A percentile compares a stretch with the other conserved stretches of the same genome.
These are phyloP conservation scores for Eucalyptus pauciflora DNA, from an alignment of 345 rosid genomes.

Conservation along the genomic window DNA sequence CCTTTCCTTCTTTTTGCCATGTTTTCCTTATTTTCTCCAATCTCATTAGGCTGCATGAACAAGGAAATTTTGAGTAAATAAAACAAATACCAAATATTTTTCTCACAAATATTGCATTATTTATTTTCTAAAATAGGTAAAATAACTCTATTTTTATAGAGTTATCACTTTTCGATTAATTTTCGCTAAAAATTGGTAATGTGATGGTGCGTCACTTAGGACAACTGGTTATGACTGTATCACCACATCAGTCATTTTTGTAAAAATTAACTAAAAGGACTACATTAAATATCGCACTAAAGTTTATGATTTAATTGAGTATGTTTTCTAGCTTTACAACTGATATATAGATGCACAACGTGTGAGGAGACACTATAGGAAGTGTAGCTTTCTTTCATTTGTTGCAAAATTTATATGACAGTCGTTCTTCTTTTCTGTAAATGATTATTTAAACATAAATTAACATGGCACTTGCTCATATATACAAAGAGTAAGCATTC, in stretches of 20 bases:
- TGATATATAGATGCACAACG: too few species aligned
- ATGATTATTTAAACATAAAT: not conserved
- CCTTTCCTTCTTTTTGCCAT: too few species aligned
- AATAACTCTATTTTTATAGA: too few species aligned
- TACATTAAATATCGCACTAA: not conserved
- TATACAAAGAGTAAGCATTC: not conserved
- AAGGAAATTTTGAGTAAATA: too few species aligned
- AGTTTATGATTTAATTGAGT: not conserved
- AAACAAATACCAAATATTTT: too few species aligned
- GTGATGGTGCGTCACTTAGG: not conserved
- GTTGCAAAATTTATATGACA: not conserved
- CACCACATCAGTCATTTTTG: fast-evolving
- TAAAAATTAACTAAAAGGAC: not conserved
- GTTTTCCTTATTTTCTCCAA: too few species aligned
- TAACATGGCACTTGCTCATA: not conserved
- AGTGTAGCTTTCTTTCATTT: not conserved
- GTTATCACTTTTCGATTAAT: too few species aligned
- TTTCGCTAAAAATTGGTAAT: not conserved
- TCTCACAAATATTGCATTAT: too few species aligned
- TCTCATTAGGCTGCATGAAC: too few species aligned
- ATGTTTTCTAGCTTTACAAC: too few species aligned
- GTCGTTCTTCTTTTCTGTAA: not conserved
- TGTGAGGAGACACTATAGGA: not conserved
- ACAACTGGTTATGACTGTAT: not conserved
- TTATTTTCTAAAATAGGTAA: too few species aligned